These are phyloP conservation scores for Suhomyces chickasaworum DNA, from an alignment of 1,139 yeast species.

Conservation along the genomic window DNA sequence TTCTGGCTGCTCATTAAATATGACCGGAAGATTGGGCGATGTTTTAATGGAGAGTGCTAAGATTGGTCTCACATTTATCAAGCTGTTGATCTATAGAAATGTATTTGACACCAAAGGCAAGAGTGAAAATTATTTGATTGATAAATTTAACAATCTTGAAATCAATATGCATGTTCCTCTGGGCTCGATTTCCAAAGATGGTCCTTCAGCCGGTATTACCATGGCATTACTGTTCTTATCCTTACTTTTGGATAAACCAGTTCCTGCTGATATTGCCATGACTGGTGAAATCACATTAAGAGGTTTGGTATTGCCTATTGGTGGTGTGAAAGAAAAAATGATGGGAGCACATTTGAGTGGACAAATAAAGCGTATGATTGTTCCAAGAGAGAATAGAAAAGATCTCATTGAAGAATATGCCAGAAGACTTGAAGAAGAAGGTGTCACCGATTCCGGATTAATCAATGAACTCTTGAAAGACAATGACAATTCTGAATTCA, in stretches of 20 bases:
- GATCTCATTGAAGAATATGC: conserved; percentile 67
- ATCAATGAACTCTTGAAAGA: conserved; percentile 42
- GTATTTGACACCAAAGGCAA: conserved; percentile 30
- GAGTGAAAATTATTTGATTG: conserved; percentile 34
- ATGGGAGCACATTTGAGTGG: conserved; percentile 83
- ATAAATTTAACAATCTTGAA: conserved; percentile 55
- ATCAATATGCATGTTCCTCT: conserved; percentile 87
- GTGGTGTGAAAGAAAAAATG: conserved; percentile 84
- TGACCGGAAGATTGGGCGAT: conserved; percentile 84
- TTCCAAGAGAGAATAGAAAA: conserved; percentile 70
- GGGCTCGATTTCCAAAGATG: conserved; percentile 88
- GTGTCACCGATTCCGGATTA: conserved; percentile 17
- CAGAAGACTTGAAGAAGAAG: conserved; percentile 37
- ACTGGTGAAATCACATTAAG: conserved; percentile 91
- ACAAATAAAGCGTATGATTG: conserved; percentile 57
- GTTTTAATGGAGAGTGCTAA: conserved; percentile 82
- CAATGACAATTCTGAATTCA: conserved; percentile 32
- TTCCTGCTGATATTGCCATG: conserved; percentile 77
- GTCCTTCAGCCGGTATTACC: conserved; percentile 92
- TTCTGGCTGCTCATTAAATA: conserved; percentile 47
- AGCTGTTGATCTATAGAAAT: conserved; percentile 51
- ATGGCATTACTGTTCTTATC: conserved; percentile 83
- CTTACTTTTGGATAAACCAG: conserved; percentile 64
- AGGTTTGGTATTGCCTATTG: conserved; percentile 85
- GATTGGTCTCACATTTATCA: conserved; percentile 75